These are phyloP conservation scores for Lonicera japonica DNA, from an alignment of 129 eudicot species.

Conservation along the genomic window DNA sequence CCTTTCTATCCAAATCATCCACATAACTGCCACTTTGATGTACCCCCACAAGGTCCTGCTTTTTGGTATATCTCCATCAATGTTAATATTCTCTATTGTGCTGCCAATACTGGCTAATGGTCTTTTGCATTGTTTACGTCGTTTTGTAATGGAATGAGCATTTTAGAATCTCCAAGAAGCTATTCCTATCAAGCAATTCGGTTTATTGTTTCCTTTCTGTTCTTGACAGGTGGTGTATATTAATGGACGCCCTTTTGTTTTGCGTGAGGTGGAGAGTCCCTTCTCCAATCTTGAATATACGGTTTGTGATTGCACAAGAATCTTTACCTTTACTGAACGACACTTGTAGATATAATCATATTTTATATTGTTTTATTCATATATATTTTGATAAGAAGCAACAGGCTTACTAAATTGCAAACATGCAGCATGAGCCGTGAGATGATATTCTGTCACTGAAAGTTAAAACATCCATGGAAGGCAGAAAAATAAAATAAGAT, in stretches of 20 bases:
- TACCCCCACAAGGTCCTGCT: no score
- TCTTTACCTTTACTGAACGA: slow-evolving; percentile 10
- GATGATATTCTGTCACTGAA: no score
- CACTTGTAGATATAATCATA: neutral
- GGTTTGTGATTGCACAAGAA: slow-evolving; percentile 41
- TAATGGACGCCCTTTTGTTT: slow-evolving; percentile 94
- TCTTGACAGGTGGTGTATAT: slow-evolving; percentile 79
- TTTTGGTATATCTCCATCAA: no score
- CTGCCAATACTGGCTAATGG: neutral
- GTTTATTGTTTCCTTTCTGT: neutral
- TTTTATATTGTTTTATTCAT: no score
- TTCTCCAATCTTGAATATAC: slow-evolving; percentile 98
- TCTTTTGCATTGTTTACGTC: slow-evolving; percentile 5
- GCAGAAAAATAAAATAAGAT: no score
- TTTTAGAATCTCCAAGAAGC: neutral
- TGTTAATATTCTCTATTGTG: slow-evolving; percentile 1
- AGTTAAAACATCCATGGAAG: no score
- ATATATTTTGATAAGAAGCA: no score
- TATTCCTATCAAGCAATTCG: neutral
- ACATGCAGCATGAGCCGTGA: no score
- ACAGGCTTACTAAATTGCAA: no score
- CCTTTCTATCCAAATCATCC: no score
- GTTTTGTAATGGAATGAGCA: neutral
- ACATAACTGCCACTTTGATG: no score
- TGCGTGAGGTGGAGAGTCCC: slow-evolving; percentile 97